phyloP scores from a whole-genome alignment of 2,329 filamentous ascomycete species.

The Anisogramma anomala region DNA sequence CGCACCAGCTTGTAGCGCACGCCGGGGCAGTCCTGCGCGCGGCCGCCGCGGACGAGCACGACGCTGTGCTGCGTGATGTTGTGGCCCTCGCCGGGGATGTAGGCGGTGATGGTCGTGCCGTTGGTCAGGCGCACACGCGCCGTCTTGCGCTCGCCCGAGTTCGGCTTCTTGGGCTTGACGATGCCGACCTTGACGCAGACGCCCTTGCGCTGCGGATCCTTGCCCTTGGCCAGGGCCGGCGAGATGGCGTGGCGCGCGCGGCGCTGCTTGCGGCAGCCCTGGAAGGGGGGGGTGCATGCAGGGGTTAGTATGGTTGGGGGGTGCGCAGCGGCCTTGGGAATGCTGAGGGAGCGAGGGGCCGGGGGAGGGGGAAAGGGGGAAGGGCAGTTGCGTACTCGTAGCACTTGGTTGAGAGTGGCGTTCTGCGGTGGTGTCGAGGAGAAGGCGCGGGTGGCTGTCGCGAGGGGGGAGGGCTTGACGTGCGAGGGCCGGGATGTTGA shows the following conservation, averaged over 20 bases:
- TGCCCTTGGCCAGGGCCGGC: conserved; percentile 60
- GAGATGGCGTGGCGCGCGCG: conserved; percentile 77
- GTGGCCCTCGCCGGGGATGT: conserved; percentile 95
- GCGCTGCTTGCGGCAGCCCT: conserved; percentile 69
- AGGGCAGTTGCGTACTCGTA: conserved; percentile 33
- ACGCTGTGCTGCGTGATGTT: conserved; percentile 99
- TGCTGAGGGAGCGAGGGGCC: too few relatives aligned
- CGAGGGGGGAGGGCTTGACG: conserved; percentile 18
- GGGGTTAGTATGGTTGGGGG: too few relatives aligned
- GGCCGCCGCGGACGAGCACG: conserved; percentile 84
- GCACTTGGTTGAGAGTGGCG: conserved; percentile 64
- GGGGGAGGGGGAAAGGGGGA: not conserved
- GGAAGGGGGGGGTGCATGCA: conserved; percentile 16
- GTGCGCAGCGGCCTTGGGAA: too few relatives aligned
- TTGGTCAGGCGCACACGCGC: conserved; percentile 81
- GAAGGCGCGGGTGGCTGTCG: conserved; percentile 21
- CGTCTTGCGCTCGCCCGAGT: conserved; percentile 93
- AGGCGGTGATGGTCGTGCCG: conserved; percentile 78
- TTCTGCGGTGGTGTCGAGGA: conserved; percentile 35
- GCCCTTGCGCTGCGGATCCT: conserved; percentile 78
- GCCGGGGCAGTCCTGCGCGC: conserved; percentile 95
- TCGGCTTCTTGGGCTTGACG: conserved; percentile 95
- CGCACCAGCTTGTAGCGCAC: conserved; percentile 91
- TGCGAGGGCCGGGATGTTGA: conserved; percentile 16
- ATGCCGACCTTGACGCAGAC: conserved; percentile 92